Evolutionary conservation across 208 protist species (phyloP).

Genomic region (Acanthamoeba castellanii): DNA sequence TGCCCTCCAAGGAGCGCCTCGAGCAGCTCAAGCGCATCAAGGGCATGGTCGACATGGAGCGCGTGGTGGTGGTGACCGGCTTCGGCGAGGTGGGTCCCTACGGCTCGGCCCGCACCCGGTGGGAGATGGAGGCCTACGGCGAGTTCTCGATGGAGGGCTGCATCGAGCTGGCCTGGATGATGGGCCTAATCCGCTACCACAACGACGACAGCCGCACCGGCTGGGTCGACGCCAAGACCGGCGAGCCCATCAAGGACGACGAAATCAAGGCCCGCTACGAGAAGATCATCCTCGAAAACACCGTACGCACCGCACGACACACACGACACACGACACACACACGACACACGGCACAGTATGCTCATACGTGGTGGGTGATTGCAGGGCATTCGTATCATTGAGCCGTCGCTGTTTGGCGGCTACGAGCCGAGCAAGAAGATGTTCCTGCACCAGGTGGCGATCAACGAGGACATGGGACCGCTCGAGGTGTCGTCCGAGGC

Average conservation of each 20-base stretch:
- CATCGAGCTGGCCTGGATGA: constrained; percentile 91
- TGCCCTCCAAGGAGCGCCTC: constrained; percentile 75
- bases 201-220: constrained; percentile 75
- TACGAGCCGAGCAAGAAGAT: constrained; percentile 89
- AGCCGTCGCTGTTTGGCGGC: constrained; percentile 90
- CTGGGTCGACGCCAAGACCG: constrained; percentile 88
- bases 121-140: constrained; percentile 90
- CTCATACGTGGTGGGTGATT: constrained; percentile 25
- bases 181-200: constrained; percentile 90
- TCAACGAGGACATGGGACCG: constrained; percentile 87
- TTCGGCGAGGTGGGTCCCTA: constrained; percentile 91
- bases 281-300: constrained; percentile 74
- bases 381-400: constrained; percentile 88
- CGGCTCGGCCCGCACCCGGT: constrained; percentile 87
- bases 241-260: constrained; percentile 81
- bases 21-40: constrained; percentile 78
- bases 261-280: constrained; percentile 79
- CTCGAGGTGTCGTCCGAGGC: constrained; percentile 87
- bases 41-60: constrained; percentile 88
- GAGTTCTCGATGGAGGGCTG: constrained; percentile 91
- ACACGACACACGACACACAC: neutral
- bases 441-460: constrained; percentile 88
- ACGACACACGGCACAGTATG: neutral
- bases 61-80: constrained; percentile 88
- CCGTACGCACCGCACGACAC: neutral